These are phyloP conservation scores for Aspergillus affinis DNA, from an alignment of 495 filamentous ascomycete species.

Conservation along the genomic window DNA sequence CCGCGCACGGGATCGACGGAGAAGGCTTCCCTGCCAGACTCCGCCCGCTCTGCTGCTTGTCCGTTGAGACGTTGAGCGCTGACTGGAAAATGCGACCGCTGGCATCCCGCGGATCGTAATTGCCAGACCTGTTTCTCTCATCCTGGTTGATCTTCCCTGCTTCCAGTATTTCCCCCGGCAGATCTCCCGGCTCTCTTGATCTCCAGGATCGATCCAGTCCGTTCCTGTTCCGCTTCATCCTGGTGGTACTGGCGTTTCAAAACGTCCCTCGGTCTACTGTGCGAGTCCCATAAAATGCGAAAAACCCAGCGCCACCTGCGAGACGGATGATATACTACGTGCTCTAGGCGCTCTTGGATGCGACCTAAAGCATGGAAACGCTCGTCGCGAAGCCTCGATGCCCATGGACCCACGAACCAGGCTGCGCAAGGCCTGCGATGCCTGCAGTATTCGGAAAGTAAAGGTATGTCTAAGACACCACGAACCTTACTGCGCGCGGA, in stretches of 20 bases:
- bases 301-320: conserved; percentile 8
- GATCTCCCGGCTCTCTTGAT: conserved; percentile 3
- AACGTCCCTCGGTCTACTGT: conserved; percentile 1
- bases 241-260: not conserved
- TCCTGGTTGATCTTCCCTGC: not conserved
- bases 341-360: conserved; percentile 11
- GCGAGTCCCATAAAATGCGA: conserved; percentile 8
- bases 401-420: conserved; percentile 49
- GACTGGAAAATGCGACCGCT: not conserved
- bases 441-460: conserved; percentile 81
- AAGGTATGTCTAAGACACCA: conserved; percentile 54
- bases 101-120: not conserved
- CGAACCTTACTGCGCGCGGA: conserved; percentile 3
- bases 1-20: too few species aligned
- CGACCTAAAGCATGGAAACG: conserved; percentile 27
- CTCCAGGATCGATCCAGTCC: not conserved
- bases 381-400: conserved; percentile 18
- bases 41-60: not conserved
- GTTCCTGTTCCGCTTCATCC: not conserved
- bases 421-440: conserved; percentile 78
- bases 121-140: not conserved
- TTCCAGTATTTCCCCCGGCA: not conserved
- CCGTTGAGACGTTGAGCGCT: not conserved
- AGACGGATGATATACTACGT: conserved; percentile 6
- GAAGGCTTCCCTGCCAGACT: not conserved